Conservation (phyloP, 2,329 filamentous ascomycete genomes). For the Blastomyces emzantsi region DNA sequence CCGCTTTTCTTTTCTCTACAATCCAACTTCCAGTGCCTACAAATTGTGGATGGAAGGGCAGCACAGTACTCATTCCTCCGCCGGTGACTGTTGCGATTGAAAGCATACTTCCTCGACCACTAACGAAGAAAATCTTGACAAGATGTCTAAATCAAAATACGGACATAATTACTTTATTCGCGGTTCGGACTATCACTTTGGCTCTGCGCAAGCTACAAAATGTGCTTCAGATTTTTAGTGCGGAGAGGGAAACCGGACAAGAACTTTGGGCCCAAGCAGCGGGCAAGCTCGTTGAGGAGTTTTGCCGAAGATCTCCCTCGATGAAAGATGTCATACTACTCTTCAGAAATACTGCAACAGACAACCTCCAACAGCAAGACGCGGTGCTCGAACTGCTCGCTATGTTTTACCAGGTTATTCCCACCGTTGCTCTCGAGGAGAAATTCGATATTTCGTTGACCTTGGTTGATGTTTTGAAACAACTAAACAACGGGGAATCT, state of each 20-base stretch:
- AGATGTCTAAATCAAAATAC: conserved; percentile 71
- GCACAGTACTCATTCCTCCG: conserved; percentile 60
- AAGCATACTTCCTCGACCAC: conserved; percentile 72
- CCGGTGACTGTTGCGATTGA: conserved; percentile 72
- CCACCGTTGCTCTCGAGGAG: conserved; percentile 68
- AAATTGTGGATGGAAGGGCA: conserved; percentile 58
- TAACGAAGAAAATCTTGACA: conserved; percentile 69
- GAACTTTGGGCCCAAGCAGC: conserved; percentile 61
- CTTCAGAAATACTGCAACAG: conserved; percentile 59
- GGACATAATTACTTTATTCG: conserved; percentile 74
- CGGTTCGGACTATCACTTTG: conserved; percentile 66
- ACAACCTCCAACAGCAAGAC: conserved; percentile 67
- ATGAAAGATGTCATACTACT: conserved; percentile 71
- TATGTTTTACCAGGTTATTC: conserved; percentile 77
- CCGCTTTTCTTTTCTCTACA: conserved; percentile 74
- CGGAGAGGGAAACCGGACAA: conserved; percentile 37
- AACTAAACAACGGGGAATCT: conserved; percentile 42
- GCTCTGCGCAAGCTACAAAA: conserved; percentile 67
- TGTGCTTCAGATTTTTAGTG: conserved; percentile 53
- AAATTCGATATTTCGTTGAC: conserved; percentile 81
- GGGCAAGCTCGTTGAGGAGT: conserved; percentile 60
- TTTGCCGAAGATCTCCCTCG: conserved; percentile 67
- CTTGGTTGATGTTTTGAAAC: conserved; percentile 59
- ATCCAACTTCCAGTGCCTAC: conserved; percentile 65
- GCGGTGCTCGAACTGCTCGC: conserved; percentile 67